A percentile compares a stretch with the other conserved stretches of the same genome.
These are phyloP conservation scores for Thielaviopsis populi DNA, from an alignment of 2,329 filamentous ascomycete species.

Conservation along the genomic window DNA sequence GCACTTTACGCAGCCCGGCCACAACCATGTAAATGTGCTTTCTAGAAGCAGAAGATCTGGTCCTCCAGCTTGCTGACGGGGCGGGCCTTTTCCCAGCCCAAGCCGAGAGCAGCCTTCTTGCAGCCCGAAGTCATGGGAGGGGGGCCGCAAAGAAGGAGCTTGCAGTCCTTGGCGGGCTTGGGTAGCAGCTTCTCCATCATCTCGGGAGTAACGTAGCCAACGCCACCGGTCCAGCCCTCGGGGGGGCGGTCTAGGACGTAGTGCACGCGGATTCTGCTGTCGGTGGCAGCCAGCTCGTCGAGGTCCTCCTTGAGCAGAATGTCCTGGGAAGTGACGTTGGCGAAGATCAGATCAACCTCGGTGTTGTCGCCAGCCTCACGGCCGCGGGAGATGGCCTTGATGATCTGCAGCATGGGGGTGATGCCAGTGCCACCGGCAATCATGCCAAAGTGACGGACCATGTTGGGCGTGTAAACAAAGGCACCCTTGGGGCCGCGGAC, in stretches of 20 bases:
- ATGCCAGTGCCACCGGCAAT: slow-evolving; percentile 95
- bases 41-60: slow-evolving; percentile 84
- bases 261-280: slow-evolving; percentile 71
- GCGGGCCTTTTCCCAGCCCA: slow-evolving; percentile 83
- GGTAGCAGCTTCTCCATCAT: slow-evolving; percentile 85
- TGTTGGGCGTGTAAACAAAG: slow-evolving; percentile 94
- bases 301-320: slow-evolving; percentile 89
- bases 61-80: slow-evolving; percentile 96
- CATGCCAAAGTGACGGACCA: slow-evolving; percentile 95
- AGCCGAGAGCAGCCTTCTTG: slow-evolving; percentile 84
- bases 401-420: slow-evolving; percentile 94
- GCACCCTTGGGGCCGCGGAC: slow-evolving; percentile 91
- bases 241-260: slow-evolving; percentile 96
- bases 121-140: slow-evolving; percentile 93
- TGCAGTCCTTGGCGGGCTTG: slow-evolving; percentile 70
- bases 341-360: slow-evolving; percentile 87
- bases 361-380: slow-evolving; percentile 68
- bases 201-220: slow-evolving; percentile 87
- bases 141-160: slow-evolving; percentile 86
- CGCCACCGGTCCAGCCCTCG: slow-evolving; percentile 77
- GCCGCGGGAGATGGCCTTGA: slow-evolving; percentile 76
- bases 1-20: background rate
- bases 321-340: slow-evolving; percentile 85
- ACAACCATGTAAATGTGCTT: background rate
- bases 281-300: slow-evolving; percentile 60